These are phyloP conservation scores for Lentinula sp. DNA, from an alignment of 768 basidiomycete genomes.

Conservation along the genomic window DNA sequence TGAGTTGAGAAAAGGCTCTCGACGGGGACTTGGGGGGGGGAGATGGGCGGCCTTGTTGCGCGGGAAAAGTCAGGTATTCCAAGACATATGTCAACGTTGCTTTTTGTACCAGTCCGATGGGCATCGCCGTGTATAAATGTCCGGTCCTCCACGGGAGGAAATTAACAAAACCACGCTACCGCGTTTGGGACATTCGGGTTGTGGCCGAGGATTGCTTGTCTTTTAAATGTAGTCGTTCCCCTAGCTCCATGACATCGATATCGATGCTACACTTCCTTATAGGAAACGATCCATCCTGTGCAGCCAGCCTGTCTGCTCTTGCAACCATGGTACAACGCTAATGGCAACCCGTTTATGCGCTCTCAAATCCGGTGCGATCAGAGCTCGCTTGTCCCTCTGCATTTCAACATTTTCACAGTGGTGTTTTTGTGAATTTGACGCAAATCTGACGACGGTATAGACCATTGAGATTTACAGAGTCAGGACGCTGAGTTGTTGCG, in stretches of 20 bases:
- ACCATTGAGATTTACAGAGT: too few species aligned
- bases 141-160: neutral
- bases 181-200: neutral
- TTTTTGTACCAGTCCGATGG: neutral
- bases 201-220: neutral
- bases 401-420: neutral
- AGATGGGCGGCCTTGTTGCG: neutral
- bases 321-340: neutral
- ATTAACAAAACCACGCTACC: neutral
- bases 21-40: neutral
- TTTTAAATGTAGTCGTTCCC: neutral
- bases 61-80: neutral
- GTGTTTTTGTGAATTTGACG: neutral
- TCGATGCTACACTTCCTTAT: neutral
- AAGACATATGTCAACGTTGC: neutral
- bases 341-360: neutral
- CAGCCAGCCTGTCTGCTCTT: neutral
- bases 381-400: neutral
- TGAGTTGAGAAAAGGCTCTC: neutral
- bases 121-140: neutral
- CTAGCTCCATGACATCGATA: neutral
- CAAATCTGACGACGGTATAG: conserved; percentile 1
- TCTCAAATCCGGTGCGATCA: neutral
- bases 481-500: neutral
- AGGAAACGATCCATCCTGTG: neutral